Evolutionary conservation across 257 asterid species (phyloP).

Genomic region (Solanum pinnatisectum): DNA sequence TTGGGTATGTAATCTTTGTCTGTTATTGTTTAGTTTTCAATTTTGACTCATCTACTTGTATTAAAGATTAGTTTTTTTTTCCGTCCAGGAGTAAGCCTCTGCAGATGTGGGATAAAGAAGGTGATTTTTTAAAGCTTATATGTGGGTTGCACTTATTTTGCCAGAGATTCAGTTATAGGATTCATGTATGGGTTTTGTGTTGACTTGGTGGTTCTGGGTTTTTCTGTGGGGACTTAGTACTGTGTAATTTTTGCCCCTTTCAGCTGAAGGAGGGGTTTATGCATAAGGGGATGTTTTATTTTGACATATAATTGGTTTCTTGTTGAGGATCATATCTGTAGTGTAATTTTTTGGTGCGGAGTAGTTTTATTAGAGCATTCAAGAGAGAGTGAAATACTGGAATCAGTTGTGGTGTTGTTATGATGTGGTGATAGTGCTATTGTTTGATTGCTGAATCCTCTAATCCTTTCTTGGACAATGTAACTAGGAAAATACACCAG

Average conservation of each 20-base stretch:
- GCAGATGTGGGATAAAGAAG: slow-evolving; percentile 99
- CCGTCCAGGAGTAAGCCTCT: slow-evolving; percentile 83
- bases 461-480: not conserved
- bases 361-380: not conserved
- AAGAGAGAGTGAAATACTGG: not conserved
- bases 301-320: not conserved
- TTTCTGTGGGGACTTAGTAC: not conserved
- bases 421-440: not conserved
- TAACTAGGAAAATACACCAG: not conserved
- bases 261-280: not conserved
- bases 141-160: not conserved
- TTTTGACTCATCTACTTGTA: not conserved
- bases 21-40: not conserved
- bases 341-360: not conserved
- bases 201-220: not conserved
- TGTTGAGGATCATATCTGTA: not conserved
- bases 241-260: not conserved
- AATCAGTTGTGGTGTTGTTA: not conserved
- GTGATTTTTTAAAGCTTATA: slow-evolving; percentile 11
- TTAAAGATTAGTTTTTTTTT: not conserved
- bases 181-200: not conserved
- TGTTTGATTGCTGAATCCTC: not conserved
- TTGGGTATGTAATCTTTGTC: slow-evolving; percentile 43
- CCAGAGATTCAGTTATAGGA: not conserved
- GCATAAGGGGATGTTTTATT: not conserved